Conservation (phyloP, 2,329 filamentous ascomycete species). For the Penicillium italicum region DNA sequence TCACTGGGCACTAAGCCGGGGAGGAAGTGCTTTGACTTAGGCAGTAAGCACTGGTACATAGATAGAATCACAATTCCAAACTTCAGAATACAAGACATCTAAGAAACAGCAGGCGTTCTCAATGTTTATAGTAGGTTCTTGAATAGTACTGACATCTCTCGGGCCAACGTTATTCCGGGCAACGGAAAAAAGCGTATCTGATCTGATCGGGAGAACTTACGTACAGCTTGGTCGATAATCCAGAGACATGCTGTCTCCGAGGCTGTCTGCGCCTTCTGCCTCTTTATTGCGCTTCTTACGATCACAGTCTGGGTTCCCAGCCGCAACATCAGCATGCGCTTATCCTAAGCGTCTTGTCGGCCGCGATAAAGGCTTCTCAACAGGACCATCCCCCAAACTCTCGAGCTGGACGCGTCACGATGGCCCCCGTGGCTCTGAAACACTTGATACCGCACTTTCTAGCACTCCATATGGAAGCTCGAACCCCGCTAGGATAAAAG, state of each 20-base stretch:
- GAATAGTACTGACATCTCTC: constrained; percentile 20
- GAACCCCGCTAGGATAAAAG: neutral
- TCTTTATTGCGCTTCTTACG: constrained; percentile 69
- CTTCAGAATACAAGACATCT: neutral
- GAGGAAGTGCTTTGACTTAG: neutral
- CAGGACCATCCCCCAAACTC: constrained; percentile 16
- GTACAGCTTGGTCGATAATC: constrained; percentile 1
- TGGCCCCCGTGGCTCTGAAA: constrained; percentile 20
- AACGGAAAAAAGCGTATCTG: constrained; percentile 17
- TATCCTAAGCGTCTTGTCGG: constrained; percentile 14
- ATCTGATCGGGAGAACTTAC: constrained; percentile 9
- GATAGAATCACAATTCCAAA: neutral
- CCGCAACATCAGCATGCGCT: constrained; percentile 33
- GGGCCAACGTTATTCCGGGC: constrained; percentile 36
- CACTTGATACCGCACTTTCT: constrained; percentile 33
- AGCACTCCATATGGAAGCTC: constrained; percentile 16
- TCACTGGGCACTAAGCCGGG: constrained; percentile 4
- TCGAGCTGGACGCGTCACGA: constrained; percentile 23
- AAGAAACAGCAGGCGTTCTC: neutral
- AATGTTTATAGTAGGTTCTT: neutral
- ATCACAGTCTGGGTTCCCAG: constrained; percentile 61
- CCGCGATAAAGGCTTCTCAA: constrained; percentile 15
- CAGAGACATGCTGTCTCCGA: constrained; percentile 41
- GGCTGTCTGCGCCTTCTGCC: constrained; percentile 48
- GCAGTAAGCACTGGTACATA: neutral